These are phyloP conservation scores for Prunus padus DNA, from an alignment of 306 rosid genomes.

Conservation along the genomic window DNA sequence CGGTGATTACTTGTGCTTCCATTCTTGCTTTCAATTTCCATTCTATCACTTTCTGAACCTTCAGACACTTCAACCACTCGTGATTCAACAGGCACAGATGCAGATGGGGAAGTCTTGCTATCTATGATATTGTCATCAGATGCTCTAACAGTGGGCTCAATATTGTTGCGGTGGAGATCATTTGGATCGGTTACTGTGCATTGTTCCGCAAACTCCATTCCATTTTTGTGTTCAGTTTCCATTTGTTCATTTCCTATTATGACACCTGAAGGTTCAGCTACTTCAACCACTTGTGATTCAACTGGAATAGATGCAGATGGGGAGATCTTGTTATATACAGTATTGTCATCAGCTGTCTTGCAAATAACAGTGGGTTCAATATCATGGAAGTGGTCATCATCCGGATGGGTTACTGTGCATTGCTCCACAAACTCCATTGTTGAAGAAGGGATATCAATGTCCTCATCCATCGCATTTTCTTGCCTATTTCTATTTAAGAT, in stretches of 20 bases:
- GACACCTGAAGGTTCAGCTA: constrained; percentile 21
- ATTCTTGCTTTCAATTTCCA: constrained; percentile 16
- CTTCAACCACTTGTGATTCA: constrained; percentile 26
- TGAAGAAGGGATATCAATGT: constrained; percentile 31
- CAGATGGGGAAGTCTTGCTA: constrained; percentile 11
- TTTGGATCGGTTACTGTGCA: constrained; percentile 29
- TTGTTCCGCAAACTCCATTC: constrained; percentile 25
- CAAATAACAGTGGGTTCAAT: constrained; percentile 13
- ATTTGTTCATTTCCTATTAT: constrained; percentile 22
- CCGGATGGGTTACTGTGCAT: constrained; percentile 34
- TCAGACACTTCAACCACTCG: constrained; percentile 26
- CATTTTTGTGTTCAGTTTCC: not conserved
- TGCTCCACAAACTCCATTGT: constrained; percentile 34
- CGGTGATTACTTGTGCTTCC: not conserved
- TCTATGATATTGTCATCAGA: constrained; percentile 20
- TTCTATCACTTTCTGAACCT: constrained; percentile 27
- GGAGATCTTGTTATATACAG: constrained; percentile 2
- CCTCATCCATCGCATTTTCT: constrained; percentile 39
- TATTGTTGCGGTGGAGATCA: constrained; percentile 15
- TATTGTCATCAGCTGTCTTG: constrained; percentile 23
- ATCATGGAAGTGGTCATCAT: constrained; percentile 21
- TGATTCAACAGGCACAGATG: constrained; percentile 24
- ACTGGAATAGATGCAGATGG: constrained; percentile 22
- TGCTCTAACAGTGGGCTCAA: constrained; percentile 12
- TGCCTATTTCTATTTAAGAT: constrained; percentile 20